Evolutionary conservation across 441 rosid species (phyloP).

Genomic region (Geranium incanum): DNA sequence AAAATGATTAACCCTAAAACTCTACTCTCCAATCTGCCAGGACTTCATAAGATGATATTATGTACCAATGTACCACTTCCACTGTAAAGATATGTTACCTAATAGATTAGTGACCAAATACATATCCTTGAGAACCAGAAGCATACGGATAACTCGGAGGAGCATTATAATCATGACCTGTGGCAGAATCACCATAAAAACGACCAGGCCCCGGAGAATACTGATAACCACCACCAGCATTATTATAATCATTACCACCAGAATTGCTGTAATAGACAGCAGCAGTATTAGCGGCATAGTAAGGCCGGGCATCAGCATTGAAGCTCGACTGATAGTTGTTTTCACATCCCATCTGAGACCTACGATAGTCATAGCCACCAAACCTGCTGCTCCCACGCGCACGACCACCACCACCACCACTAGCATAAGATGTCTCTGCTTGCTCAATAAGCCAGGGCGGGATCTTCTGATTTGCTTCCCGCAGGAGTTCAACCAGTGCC

Average conservation of each 20-base stretch:
- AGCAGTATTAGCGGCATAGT: slow-evolving; percentile 7
- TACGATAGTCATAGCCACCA: slow-evolving; percentile 43
- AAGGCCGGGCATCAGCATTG: slow-evolving; percentile 10
- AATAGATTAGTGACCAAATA: slow-evolving; percentile 13
- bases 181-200: neutral
- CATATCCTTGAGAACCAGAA: slow-evolving; percentile 8
- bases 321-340: slow-evolving; percentile 17
- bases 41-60: slow-evolving; percentile 15
- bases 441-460: slow-evolving; percentile 40
- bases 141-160: neutral
- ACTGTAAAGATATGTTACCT: too few species aligned
- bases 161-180: slow-evolving; percentile 4
- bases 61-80: neutral
- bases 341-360: slow-evolving; percentile 15
- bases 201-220: neutral
- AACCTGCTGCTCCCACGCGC: slow-evolving; percentile 28
- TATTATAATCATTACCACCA: neutral
- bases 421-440: slow-evolving; percentile 25
- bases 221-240: neutral
- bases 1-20: neutral
- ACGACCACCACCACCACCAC: slow-evolving; percentile 13
- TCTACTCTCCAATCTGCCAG: slow-evolving; percentile 7
- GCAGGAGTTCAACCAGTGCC: slow-evolving; percentile 40
- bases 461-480: slow-evolving; percentile 44
- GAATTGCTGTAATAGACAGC: neutral